Percentiles rank a stretch among this genome's conserved stretches.
Evolutionary conservation across 2,329 filamentous ascomycete genomes (phyloP).

Genomic region (Ceratocystis ficicola): DNA sequence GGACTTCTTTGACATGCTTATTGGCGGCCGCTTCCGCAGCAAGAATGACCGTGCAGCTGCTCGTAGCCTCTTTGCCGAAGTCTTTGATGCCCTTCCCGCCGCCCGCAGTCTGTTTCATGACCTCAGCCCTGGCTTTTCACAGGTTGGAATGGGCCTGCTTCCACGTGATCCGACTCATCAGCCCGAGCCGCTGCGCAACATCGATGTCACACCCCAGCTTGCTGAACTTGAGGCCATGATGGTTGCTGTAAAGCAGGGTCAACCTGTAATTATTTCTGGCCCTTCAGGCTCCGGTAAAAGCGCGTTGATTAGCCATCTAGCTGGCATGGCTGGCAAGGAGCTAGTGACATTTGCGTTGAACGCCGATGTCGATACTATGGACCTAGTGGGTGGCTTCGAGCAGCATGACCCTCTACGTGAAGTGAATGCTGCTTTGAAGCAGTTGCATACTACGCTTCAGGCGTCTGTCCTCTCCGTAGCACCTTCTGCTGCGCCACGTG

Average conservation of each 20-base stretch:
- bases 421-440: slow-evolving; percentile 44
- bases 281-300: slow-evolving; percentile 81
- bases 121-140: slow-evolving; percentile 51
- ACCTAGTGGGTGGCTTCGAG: slow-evolving; percentile 92
- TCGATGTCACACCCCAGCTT: slow-evolving; percentile 46
- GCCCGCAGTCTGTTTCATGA: slow-evolving; percentile 60
- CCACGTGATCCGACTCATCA: slow-evolving; percentile 46
- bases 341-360: slow-evolving; percentile 81
- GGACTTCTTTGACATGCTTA: slow-evolving; percentile 71
- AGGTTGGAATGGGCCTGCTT: slow-evolving; percentile 68
- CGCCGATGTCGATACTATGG: slow-evolving; percentile 91
- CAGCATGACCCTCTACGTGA: slow-evolving; percentile 74
- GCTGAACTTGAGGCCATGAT: slow-evolving; percentile 73
- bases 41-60: slow-evolving; percentile 54
- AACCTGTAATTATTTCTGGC: slow-evolving; percentile 82
- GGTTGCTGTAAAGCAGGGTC: slow-evolving; percentile 71
- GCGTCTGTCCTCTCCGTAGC: slow-evolving; percentile 38
- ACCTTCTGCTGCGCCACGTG: slow-evolving; percentile 36
- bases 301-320: slow-evolving; percentile 63
- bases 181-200: slow-evolving; percentile 38
- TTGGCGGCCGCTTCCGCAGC: slow-evolving; percentile 77
- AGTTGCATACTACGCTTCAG: slow-evolving; percentile 41
- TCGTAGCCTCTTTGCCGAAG: slow-evolving; percentile 50
- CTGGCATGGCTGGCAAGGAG: slow-evolving; percentile 62
- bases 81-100: slow-evolving; percentile 45